phyloP scores from a whole-genome alignment of 345 rosid species.

The Combretum micranthum region DNA sequence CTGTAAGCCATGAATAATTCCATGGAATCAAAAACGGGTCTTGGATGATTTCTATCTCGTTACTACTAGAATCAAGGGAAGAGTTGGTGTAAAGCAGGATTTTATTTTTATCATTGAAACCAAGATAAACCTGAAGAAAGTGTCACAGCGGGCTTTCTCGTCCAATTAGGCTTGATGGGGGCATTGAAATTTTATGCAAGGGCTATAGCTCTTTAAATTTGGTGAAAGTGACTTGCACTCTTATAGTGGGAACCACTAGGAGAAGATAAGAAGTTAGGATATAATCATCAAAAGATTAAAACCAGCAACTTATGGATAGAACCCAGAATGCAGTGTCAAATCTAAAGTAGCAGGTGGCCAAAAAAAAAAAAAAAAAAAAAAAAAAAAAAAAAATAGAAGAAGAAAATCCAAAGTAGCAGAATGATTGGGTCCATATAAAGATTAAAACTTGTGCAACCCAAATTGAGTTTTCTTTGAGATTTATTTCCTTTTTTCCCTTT shows the following conservation, averaged over 20 bases:
- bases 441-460: no score
- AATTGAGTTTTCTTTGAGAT: no score
- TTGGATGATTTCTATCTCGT: conserved; percentile 46
- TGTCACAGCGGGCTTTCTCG: conserved; percentile 51
- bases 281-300: conserved; percentile 1
- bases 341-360: no score
- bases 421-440: no score
- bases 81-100: conserved; percentile 52
- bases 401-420: no score
- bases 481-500: no score
- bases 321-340: no score
- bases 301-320: neutral
- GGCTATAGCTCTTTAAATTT: conserved; percentile 88
- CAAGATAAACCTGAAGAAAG: conserved; percentile 58
- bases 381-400: no score
- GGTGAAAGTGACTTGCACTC: conserved; percentile 78
- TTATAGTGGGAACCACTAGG: conserved; percentile 91
- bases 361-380: no score
- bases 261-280: conserved; percentile 88
- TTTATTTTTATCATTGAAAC: conserved; percentile 94
- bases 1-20: conserved; percentile 71
- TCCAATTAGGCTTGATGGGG: conserved; percentile 81
- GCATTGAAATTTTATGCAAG: conserved; percentile 73
- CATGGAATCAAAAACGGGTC: conserved; percentile 78
- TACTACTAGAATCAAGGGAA: conserved; percentile 35